phyloP scores from a whole-genome alignment of 306 rosid species.

The Pyrus betulifolia region DNA sequence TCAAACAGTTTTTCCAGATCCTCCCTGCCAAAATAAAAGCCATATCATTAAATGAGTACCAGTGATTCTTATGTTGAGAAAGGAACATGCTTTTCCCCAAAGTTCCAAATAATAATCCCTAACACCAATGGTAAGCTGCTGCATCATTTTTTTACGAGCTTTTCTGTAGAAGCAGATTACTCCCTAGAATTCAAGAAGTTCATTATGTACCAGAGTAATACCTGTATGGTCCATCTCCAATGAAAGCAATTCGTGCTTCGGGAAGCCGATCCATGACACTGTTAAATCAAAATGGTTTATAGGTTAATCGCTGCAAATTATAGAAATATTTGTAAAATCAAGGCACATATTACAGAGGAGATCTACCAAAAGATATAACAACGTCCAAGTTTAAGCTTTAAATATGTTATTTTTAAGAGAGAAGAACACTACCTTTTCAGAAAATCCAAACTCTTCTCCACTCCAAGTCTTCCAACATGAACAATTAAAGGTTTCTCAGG shows the following conservation, averaged over 20 bases:
- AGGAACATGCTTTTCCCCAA: neutral
- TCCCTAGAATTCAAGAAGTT: neutral
- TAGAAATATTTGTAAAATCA: neutral
- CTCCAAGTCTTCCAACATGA: slow-evolving; percentile 96
- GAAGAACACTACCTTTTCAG: slow-evolving; percentile 56
- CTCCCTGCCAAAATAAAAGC: slow-evolving; percentile 43
- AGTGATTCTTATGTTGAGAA: neutral
- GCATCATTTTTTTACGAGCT: neutral
- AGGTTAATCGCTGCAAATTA: slow-evolving; percentile 21
- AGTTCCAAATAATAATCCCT: neutral
- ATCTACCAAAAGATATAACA: neutral
- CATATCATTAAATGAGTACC: neutral
- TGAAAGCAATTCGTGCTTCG: slow-evolving; percentile 73
- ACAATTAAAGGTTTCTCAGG: slow-evolving; percentile 85
- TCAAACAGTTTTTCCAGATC: slow-evolving; percentile 82
- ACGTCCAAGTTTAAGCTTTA: neutral
- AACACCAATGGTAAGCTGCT: neutral
- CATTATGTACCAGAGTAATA: slow-evolving; percentile 15
- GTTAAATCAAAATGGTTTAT: slow-evolving; percentile 24
- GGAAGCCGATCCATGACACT: slow-evolving; percentile 93
- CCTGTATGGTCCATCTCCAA: slow-evolving; percentile 99
- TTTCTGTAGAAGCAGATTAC: neutral
- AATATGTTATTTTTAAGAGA: neutral
- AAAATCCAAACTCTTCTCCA: slow-evolving; percentile 94
- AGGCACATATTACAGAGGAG: neutral